phyloP scores from a whole-genome alignment of 1,139 yeast genomes.

The Hansenula lynferdii region DNA sequence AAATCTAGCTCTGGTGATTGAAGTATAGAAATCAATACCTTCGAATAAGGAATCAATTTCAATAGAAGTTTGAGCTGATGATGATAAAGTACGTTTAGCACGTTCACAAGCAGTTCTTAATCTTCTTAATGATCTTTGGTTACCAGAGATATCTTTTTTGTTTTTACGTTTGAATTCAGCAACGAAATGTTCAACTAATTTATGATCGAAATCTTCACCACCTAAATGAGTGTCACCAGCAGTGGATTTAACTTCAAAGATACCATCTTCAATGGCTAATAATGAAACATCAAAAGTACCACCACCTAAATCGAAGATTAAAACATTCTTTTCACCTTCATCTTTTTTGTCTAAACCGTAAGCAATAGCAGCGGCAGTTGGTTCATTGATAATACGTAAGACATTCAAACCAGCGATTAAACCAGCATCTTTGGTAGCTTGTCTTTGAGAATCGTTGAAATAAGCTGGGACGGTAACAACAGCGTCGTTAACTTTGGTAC shows the following conservation, averaged over 20 bases:
- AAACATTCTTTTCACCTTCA: constrained; percentile 83
- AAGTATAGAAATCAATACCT: constrained; percentile 75
- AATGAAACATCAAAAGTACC: constrained; percentile 99
- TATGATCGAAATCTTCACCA: constrained; percentile 80
- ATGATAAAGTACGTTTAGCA: constrained; percentile 84
- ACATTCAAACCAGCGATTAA: constrained; percentile 97
- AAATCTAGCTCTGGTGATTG: constrained; percentile 87
- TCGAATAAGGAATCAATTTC: constrained; percentile 72
- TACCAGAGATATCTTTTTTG: constrained; percentile 66
- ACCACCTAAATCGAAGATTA: constrained; percentile 98
- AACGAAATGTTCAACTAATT: constrained; percentile 73
- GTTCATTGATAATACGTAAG: constrained; percentile 96
- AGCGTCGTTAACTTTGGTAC: constrained; percentile 89
- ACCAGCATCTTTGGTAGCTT: constrained; percentile 99
- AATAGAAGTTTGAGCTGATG: constrained; percentile 80
- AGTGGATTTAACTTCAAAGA: constrained; percentile 97
- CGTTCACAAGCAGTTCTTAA: constrained; percentile 89
- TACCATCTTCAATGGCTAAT: constrained; percentile 95
- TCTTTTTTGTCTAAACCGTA: constrained; percentile 95
- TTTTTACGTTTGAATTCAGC: constrained; percentile 83
- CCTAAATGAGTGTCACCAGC: constrained; percentile 88
- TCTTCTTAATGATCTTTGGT: constrained; percentile 84
- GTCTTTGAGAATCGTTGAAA: constrained; percentile 98
- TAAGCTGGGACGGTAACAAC: constrained; percentile 98
- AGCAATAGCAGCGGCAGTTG: constrained; percentile 99